These are phyloP conservation scores for Arachnopeziza araneosa DNA, from an alignment of 2,329 filamentous ascomycete species.

Conservation along the genomic window DNA sequence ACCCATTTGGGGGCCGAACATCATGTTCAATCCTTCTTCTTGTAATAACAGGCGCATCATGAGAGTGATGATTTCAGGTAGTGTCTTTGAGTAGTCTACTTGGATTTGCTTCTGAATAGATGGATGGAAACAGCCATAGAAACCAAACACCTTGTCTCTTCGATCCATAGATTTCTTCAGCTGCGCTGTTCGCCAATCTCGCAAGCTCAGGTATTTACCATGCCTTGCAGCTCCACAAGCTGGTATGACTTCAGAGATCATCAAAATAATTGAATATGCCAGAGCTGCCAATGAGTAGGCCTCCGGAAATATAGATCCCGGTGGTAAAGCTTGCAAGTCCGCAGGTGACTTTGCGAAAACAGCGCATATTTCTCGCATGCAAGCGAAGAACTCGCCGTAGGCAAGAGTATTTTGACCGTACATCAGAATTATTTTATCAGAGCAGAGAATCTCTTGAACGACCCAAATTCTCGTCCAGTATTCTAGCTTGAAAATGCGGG, in stretches of 20 bases:
- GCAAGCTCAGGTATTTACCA: not conserved
- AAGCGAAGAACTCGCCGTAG: not conserved
- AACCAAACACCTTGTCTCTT: conserved; percentile 1
- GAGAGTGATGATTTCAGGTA: not conserved
- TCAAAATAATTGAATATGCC: not conserved
- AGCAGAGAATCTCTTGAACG: not conserved
- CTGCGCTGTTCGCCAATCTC: not conserved
- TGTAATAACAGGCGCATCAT: not conserved
- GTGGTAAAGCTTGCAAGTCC: not conserved
- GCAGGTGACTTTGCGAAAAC: not conserved
- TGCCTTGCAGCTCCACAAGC: not conserved
- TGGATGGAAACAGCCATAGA: not conserved
- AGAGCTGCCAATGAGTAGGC: not conserved
- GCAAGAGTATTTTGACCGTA: not conserved
- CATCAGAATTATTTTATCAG: not conserved
- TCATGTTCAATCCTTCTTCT: not conserved
- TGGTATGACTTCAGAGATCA: not conserved
- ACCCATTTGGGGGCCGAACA: not conserved
- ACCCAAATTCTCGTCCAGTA: not conserved
- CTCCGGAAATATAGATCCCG: not conserved
- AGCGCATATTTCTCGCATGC: not conserved
- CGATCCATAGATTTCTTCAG: not conserved
- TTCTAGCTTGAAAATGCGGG: not conserved
- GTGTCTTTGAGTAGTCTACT: not conserved
- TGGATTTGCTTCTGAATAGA: not conserved